Conservation (phyloP, 768 basidiomycete genomes). For the Leccinellum albellum region DNA sequence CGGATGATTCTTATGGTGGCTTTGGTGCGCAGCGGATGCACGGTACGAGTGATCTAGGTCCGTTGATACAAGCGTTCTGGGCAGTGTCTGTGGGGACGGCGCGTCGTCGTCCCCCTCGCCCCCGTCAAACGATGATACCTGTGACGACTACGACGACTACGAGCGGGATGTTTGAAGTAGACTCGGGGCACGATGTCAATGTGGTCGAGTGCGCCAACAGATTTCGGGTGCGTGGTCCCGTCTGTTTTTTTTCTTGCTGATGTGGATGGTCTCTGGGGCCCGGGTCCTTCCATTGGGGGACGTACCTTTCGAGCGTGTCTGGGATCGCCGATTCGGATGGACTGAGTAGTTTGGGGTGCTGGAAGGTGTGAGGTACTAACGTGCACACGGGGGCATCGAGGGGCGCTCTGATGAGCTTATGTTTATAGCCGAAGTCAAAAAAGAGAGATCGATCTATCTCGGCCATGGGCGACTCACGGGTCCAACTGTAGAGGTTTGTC, state of each 20-base stretch:
- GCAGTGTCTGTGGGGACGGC: neutral
- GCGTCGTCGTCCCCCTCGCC: neutral
- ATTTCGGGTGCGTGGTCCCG: slow-evolving; percentile 51
- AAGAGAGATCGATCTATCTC: too few species aligned
- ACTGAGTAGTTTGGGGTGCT: neutral
- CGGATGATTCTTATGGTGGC: slow-evolving; percentile 3
- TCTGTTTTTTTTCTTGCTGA: neutral
- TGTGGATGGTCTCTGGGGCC: neutral
- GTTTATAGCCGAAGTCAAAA: neutral
- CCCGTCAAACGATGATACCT: neutral
- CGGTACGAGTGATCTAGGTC: slow-evolving; percentile 3
- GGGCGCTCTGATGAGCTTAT: neutral
- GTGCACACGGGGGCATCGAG: too few species aligned
- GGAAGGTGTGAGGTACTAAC: neutral
- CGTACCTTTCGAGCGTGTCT: slow-evolving; percentile 33
- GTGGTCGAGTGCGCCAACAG: slow-evolving; percentile 60
- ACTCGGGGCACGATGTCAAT: slow-evolving; percentile 53
- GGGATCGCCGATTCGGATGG: slow-evolving; percentile 21
- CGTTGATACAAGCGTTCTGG: slow-evolving; percentile 3
- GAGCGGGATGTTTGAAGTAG: slow-evolving; percentile 25
- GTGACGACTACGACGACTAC: neutral
- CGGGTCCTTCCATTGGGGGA: slow-evolving; percentile 29
- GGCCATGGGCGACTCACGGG: too few species aligned
- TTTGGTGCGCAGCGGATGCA: slow-evolving; percentile 3
- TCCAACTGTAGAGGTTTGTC: too few species aligned